Evolutionary conservation across 768 basidiomycete species (phyloP), one percentile per base, ranked within the genome.

Genomic region (Hericium erinaceus): DNA sequence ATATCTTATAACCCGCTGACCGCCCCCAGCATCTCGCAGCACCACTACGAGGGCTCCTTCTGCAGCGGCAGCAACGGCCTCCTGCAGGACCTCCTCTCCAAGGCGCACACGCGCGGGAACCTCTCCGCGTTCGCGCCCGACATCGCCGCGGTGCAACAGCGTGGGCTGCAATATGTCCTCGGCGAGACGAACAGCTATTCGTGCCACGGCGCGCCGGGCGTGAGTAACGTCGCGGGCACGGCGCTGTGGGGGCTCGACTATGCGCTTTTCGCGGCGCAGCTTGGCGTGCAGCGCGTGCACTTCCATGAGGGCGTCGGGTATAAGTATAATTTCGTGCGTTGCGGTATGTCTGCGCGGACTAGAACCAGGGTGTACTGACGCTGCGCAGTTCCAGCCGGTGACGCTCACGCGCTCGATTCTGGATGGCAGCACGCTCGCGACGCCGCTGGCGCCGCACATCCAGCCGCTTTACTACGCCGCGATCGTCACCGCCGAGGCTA

Each of bases 271-370:
- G 81, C 83, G 65, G 69, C 80, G 2, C 77, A 78, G 60, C 67
- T 83, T 10, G 81, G 80, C 3, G 77, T 83, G 26, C 74, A 76
- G 28, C 72, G 77, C 52, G 59, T 83, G 15, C 82, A 77, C 69
- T 85, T 84, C 73, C 84, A 88, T 64, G 74, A 82, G 56, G 85
- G 85, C 15, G 72, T 87, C 55, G 85, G 85, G 0, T 87, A 76
- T 70, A 88, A 87, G 69, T 88, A 87, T 64, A 22, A 22, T 22
- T 22, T 22, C 22, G 22, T 22, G 22, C 22, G 22, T 22, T 22
- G 22, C 22, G 22, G 22, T 22, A 2, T 22, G 22, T 22, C 22
- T 22, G 22, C 22, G 22, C 22, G 22, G 22, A 22, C 22, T 22
- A 22, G 22, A 2, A 22, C 22, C 22, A 22, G 40, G 40, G 41